Evolutionary conservation across 106 monocot genomes (phyloP).

Genomic region (Triglochin maritima): DNA sequence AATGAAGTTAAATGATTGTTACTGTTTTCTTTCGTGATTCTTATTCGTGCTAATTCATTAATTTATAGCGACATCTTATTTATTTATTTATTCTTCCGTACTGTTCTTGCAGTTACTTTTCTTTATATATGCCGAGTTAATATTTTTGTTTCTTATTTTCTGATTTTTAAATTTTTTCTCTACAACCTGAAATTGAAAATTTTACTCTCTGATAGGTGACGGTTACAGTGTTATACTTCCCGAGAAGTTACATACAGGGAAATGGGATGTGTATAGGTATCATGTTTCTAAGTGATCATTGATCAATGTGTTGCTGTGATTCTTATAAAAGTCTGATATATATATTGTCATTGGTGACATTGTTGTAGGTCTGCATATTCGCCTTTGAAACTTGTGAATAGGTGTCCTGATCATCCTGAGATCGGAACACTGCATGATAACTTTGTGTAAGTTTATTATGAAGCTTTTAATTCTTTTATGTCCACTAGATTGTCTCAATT

Average conservation of each 20-base stretch:
- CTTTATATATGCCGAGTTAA: too few species aligned
- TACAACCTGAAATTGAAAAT: not conserved
- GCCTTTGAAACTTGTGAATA: constrained; percentile 56
- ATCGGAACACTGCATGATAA: constrained; percentile 93
- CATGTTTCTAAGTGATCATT: not conserved
- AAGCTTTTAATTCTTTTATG: too few species aligned
- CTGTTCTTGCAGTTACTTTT: too few species aligned
- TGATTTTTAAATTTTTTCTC: too few species aligned
- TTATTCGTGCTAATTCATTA: too few species aligned
- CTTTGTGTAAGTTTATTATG: constrained; percentile 56
- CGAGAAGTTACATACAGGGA: constrained; percentile 28
- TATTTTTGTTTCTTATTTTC: too few species aligned
- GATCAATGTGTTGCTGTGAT: not conserved
- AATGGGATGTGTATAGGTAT: constrained; percentile 96
- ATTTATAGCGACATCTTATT: too few species aligned
- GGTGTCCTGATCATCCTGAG: constrained; percentile 52
- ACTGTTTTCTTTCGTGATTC: too few species aligned
- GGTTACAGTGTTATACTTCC: constrained; percentile 31
- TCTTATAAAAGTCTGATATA: not conserved
- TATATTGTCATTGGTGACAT: not conserved
- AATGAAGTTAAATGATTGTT: too few species aligned
- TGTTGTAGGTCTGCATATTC: constrained; percentile 57
- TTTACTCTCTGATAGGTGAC: constrained; percentile 6
- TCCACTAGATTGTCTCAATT: too few species aligned
- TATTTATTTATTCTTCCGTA: too few species aligned